Conservation (phyloP, 169 alveolate genomes). For the Blepharisma undulans region DNA sequence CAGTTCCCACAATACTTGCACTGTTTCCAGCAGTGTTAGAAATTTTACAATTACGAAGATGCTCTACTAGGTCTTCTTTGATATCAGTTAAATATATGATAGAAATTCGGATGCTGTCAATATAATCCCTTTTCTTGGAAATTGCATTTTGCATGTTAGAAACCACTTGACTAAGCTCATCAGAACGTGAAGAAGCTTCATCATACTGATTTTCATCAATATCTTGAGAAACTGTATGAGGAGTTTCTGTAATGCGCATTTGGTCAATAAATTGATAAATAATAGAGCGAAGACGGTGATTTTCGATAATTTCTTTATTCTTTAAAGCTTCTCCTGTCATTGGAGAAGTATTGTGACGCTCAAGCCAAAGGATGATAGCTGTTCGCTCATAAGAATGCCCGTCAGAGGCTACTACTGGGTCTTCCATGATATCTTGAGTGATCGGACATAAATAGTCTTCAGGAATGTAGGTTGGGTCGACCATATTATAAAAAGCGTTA, state of each 20-base stretch:
- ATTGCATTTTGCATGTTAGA: too few relatives aligned
- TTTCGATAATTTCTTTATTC: not conserved
- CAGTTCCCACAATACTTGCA: not conserved
- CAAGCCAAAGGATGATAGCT: constrained; percentile 53
- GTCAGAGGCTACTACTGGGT: constrained; percentile 57
- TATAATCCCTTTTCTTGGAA: not conserved
- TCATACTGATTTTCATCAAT: too few relatives aligned
- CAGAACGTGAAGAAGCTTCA: too few relatives aligned
- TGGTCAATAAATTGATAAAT: not conserved
- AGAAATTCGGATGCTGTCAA: not conserved
- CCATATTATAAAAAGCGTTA: not conserved
- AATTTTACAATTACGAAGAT: not conserved
- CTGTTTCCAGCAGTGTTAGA: not conserved
- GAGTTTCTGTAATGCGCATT: too few relatives aligned
- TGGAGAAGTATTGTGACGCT: constrained; percentile 27
- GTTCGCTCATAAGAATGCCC: constrained; percentile 61
- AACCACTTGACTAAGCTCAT: not conserved
- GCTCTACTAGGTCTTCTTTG: not conserved
- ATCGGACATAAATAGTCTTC: constrained; percentile 54
- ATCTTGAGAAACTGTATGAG: not conserved
- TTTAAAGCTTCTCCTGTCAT: constrained; percentile 18
- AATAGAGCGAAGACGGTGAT: not conserved
- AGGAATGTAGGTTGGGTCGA: not conserved
- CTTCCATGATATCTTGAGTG: constrained; percentile 53
- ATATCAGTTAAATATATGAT: not conserved